These are phyloP conservation scores for Colletotrichum tanaceti DNA, from an alignment of 2,329 filamentous ascomycete genomes.

Conservation along the genomic window DNA sequence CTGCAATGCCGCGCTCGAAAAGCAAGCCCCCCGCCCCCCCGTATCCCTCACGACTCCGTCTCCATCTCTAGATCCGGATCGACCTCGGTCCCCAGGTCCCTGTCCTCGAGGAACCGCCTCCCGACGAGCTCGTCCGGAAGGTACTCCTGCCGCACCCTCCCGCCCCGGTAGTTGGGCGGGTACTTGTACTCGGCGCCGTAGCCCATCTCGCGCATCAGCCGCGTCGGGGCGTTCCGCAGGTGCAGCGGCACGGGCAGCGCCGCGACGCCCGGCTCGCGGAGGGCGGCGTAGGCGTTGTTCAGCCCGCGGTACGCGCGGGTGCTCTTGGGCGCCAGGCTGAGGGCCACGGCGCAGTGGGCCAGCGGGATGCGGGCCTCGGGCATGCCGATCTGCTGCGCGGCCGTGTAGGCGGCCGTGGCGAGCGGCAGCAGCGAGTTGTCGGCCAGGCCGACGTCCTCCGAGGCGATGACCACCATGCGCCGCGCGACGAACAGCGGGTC, in stretches of 20 bases:
- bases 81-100: constrained; percentile 80
- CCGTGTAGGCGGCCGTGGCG: constrained; percentile 86
- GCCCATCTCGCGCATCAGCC: constrained; percentile 91
- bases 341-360: constrained; percentile 85
- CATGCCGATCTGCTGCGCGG: constrained; percentile 93
- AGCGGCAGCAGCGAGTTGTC: constrained; percentile 86
- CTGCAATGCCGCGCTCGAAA: background rate
- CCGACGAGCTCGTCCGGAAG: constrained; percentile 81
- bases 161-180: constrained; percentile 88
- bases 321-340: constrained; percentile 85
- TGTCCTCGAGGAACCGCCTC: constrained; percentile 80
- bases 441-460: constrained; percentile 91
- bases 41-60: constrained; percentile 11
- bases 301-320: constrained; percentile 87
- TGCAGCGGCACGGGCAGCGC: constrained; percentile 86
- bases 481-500: constrained; percentile 93
- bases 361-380: constrained; percentile 94
- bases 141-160: constrained; percentile 87
- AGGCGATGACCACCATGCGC: constrained; percentile 93
- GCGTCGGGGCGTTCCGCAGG: constrained; percentile 90
- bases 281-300: constrained; percentile 80
- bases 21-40: too few species aligned
- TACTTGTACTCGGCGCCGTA: constrained; percentile 96
- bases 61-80: constrained; percentile 74
- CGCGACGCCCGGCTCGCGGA: constrained; percentile 86